Base-by-base conservation (phyloP, 495 filamentous ascomycete species). In the Lepidopterella palustris region DNA sequence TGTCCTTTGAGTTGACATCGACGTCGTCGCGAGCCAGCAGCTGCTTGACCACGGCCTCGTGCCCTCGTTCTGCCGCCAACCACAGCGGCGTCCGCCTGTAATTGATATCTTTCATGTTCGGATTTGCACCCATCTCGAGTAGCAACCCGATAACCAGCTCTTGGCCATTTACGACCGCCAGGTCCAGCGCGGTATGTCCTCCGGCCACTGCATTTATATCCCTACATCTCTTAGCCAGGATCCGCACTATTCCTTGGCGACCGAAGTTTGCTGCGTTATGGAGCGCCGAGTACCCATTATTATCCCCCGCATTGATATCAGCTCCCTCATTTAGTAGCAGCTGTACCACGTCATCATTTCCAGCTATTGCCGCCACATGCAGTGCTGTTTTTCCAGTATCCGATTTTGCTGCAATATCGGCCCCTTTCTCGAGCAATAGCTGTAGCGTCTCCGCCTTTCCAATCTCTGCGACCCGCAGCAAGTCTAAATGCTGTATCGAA, bases 331-430 rank as follows among this genome's bases (percentile, higher is more conserved):
- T 32, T 1, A 54, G 52, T 8, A 54, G 21, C 52, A 54, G 25
- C 25, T 35, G 24, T 50, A 51, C 26, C 42, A 58, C 18, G 27
- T 61, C 59, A 0, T 47, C 25, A 18, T 61, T 15, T 61, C 59
- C 59, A 5, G 2, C 48, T 31, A 47, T n/a, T 15, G 47, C 40
- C 45, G 56, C 56, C 26, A 50, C 1, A 52, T 59, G 47, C 20
- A 59, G 45, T 29, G 56, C 45, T 4, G 56, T 54, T 54, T 26
- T 52, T 20, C 56, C 56, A 5, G 10, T 32, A 11, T 35, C 18
- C n/a, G 52, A 54, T 35, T 49, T 28, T 35, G 25, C 3, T 42
- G 20, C 45, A 58, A 50, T 10, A 23, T 49, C 39, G 45, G 47
- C 26, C 23, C 55, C 55, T n/a, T 28, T 48, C 11, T 50, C 40